A percentile compares a stretch with the other conserved stretches of the same genome.
phyloP scores from a whole-genome alignment of 129 eudicot genomes.

The Flaveria bidentis region DNA sequence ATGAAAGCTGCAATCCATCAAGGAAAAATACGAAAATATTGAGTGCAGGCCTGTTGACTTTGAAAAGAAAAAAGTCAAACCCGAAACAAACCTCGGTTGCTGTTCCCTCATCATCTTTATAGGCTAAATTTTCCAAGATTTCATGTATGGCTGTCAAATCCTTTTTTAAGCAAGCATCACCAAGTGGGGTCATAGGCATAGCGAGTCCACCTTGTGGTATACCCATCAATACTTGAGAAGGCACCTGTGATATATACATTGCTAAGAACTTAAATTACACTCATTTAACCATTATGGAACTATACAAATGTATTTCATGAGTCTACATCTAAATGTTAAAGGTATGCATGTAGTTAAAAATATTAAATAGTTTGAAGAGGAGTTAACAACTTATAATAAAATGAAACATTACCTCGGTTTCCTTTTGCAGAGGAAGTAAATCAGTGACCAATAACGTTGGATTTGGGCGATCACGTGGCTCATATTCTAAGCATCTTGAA shows the following conservation, averaged over 20 bases:
- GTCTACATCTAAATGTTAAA: background rate
- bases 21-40: background rate
- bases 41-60: conserved; percentile 15
- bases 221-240: conserved; percentile 80
- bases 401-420: conserved; percentile 50
- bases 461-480: conserved; percentile 94
- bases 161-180: conserved; percentile 85
- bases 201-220: conserved; percentile 50
- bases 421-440: conserved; percentile 87
- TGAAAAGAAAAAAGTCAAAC: conserved; percentile 20
- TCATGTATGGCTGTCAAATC: conserved; percentile 95
- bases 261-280: conserved; percentile 1
- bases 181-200: conserved; percentile 63
- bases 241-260: conserved; percentile 47
- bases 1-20: conserved; percentile 64
- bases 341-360: background rate
- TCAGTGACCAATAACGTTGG: conserved; percentile 76
- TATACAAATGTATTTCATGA: background rate
- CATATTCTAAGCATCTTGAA: conserved; percentile 85
- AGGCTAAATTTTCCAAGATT: conserved; percentile 73
- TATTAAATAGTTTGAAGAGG: background rate
- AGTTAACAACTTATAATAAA: background rate
- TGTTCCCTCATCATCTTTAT: conserved; percentile 94
- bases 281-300: background rate
- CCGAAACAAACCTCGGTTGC: conserved; percentile 77